phyloP scores from a whole-genome alignment of 768 basidiomycete genomes.

The Termitomyces sp. region DNA sequence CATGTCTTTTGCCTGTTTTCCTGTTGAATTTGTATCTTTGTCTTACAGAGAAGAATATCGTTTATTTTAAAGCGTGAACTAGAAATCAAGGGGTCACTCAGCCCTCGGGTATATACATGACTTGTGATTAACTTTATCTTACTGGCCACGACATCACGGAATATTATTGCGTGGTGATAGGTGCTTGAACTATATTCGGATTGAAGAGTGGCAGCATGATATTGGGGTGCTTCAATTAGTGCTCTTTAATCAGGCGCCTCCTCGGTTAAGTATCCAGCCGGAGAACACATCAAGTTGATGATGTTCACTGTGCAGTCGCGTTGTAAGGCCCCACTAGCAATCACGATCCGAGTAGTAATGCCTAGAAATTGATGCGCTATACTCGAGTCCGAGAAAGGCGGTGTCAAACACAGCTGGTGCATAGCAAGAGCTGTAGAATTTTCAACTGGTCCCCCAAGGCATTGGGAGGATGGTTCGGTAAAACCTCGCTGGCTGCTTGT shows the following conservation, averaged over 20 bases:
- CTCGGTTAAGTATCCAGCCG: too few species aligned
- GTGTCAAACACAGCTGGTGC: neutral
- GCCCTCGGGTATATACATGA: too few species aligned
- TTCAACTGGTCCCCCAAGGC: neutral
- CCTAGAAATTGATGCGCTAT: neutral
- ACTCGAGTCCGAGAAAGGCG: neutral
- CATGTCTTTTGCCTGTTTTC: too few species aligned
- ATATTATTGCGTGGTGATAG: too few species aligned
- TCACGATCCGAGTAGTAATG: neutral
- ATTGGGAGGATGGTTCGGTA: neutral
- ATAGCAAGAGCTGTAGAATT: neutral
- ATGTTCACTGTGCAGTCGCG: neutral
- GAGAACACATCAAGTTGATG: neutral
- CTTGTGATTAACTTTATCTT: too few species aligned
- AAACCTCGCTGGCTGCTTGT: neutral
- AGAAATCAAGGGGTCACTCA: too few species aligned
- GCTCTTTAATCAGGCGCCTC: neutral
- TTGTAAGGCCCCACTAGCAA: neutral
- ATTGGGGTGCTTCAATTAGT: neutral
- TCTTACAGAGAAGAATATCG: too few species aligned
- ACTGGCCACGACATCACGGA: too few species aligned
- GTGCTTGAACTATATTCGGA: too few species aligned
- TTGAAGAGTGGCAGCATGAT: too few species aligned
- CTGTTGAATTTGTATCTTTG: too few species aligned
- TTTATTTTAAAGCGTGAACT: too few species aligned